A percentile compares a stretch with the other conserved stretches of the same genome.
Conservation (phyloP, 2,329 filamentous ascomycete species). For the Aurifilum marmelostoma region DNA sequence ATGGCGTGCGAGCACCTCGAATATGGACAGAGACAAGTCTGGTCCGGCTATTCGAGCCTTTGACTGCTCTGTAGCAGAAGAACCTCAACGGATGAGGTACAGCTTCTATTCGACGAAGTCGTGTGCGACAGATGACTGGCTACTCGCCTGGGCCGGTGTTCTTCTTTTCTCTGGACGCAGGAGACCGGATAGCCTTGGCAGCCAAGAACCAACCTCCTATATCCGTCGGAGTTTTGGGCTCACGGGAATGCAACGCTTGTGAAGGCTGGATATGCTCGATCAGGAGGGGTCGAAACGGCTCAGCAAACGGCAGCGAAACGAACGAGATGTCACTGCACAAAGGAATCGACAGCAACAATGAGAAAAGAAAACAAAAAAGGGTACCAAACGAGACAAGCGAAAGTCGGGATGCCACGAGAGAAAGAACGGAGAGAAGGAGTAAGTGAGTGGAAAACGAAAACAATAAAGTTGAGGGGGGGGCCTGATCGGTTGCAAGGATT, state of each 20-base stretch:
- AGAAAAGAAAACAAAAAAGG: no score
- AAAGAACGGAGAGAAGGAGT: conserved; percentile 4
- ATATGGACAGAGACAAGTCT: background rate
- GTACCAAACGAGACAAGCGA: conserved; percentile 11
- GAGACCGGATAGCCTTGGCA: conserved; percentile 12
- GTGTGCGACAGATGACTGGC: background rate
- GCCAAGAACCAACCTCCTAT: conserved; percentile 7
- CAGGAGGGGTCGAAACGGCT: background rate
- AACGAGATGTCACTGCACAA: conserved; percentile 11
- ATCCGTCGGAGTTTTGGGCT: conserved; percentile 17
- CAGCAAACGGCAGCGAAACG: conserved; percentile 15
- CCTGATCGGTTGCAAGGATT: conserved; percentile 26
- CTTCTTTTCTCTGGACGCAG: background rate
- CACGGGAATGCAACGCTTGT: background rate
- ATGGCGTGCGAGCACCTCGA: background rate
- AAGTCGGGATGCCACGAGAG: conserved; percentile 14
- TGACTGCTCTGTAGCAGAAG: background rate
- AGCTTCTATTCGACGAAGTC: background rate
- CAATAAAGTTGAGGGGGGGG: conserved; percentile 22
- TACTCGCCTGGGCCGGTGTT: conserved; percentile 7
- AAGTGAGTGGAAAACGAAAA: conserved; percentile 5
- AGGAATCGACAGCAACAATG: conserved; percentile 12
- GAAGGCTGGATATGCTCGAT: background rate
- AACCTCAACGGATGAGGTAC: background rate
- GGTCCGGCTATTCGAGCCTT: background rate